Base-by-base conservation (phyloP, 139 green algal species). In the Marvania coccoides region DNA sequence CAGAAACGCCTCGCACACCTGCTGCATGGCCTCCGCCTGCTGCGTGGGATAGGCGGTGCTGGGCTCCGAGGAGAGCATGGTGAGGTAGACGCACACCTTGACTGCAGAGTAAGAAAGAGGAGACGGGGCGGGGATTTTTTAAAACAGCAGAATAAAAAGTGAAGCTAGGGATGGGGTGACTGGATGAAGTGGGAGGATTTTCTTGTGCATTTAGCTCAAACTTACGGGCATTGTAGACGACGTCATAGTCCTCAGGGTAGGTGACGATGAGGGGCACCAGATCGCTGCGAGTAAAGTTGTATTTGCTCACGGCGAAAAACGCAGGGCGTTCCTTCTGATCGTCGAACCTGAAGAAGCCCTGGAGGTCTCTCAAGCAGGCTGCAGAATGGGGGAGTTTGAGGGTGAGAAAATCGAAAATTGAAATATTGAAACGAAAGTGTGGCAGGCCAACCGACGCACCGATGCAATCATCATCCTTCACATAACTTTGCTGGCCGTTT, bases 51-150 rank as follows among this genome's bases (percentile, higher is more conserved):
- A 67, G 26, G 71, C 56, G 28, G 75, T 83, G 15, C 58, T 45
- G 5, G 63, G 47, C 15, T 90, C 72, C 10, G 85, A 26, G 59
- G 24, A 35, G 0, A 91, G 91, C 84, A 97, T 90, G 3, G 87
- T 97, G 37, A 98, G 77, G 65, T 95, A 91, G 8, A 88, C 90
- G 4, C 88, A 59, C 28, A 98, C 86, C 73, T 96, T 97, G 63
- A 97, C 88, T 97, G 89, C 67, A 67, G 14, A 46, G 1, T 29
- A 14, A 57, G 13, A 31, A 62, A 57, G 28, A 2, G 46, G 8
- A 15, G 46, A 31, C 19, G 28, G 8, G 46, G 8, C 46, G 46
- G 46, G 19, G 46, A 31, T n/a, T 15, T n/a, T 23, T 12, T 54
- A n/a, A 31, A n/a, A n/a, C n/a, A n/a, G n/a, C n/a, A n/a, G n/a